These are phyloP conservation scores for Actinomortierella wolfii DNA, from an alignment of 371 early-diverging fungal genomes.

Conservation along the genomic window DNA sequence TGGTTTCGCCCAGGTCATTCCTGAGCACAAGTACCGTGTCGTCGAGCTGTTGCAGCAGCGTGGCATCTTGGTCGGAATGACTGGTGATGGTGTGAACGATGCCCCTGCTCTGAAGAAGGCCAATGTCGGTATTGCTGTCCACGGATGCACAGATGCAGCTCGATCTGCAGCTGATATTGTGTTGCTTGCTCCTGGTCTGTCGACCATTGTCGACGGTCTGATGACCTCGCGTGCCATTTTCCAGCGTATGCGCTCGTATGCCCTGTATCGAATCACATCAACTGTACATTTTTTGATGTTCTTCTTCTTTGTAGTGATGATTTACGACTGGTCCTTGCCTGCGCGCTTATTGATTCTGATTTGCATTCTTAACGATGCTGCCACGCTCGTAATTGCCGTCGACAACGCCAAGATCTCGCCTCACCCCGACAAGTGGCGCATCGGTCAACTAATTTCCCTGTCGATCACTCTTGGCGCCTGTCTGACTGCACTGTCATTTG, in stretches of 20 bases:
- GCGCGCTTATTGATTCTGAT: conserved; percentile 77
- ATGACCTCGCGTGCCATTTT: conserved; percentile 82
- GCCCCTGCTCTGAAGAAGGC: conserved; percentile 87
- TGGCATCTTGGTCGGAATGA: conserved; percentile 83
- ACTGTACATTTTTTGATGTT: conserved; percentile 89
- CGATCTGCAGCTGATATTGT: conserved; percentile 92
- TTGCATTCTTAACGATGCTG: conserved; percentile 80
- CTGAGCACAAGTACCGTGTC: conserved; percentile 95
- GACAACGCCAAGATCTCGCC: conserved; percentile 82
- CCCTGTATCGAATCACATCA: conserved; percentile 86
- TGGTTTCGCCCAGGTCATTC: conserved; percentile 95
- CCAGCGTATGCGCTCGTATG: conserved; percentile 88
- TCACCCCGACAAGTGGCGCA: conserved; percentile 85
- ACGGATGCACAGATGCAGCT: conserved; percentile 90
- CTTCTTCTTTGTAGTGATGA: conserved; percentile 80
- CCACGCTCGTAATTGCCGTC: conserved; percentile 83
- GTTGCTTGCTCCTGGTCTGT: conserved; percentile 79
- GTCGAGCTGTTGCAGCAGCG: conserved; percentile 82
- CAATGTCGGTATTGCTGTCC: conserved; percentile 75
- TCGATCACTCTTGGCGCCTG: conserved; percentile 66
- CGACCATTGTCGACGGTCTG: conserved; percentile 85
- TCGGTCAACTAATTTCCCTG: conserved; percentile 79
- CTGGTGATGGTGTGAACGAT: conserved; percentile 92
- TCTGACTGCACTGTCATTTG: conserved; percentile 70
- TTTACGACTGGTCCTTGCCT: conserved; percentile 69